These are phyloP conservation scores for Blastobotrys terrestris DNA, from an alignment of 805 yeast species.

Conservation along the genomic window DNA sequence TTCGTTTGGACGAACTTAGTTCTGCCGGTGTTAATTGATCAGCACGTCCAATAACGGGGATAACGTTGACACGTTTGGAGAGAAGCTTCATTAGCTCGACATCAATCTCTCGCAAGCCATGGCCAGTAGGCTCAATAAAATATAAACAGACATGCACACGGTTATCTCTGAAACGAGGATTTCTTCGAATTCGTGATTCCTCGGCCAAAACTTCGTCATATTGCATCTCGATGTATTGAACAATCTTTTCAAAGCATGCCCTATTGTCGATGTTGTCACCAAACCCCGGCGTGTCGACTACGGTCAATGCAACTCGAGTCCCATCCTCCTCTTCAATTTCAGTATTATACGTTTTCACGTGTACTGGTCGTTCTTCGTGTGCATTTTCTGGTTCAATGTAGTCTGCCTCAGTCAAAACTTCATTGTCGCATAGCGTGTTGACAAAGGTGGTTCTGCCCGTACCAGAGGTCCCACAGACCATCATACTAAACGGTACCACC, in stretches of 20 bases:
- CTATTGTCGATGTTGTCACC: constrained; percentile 71
- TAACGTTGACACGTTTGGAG: constrained; percentile 68
- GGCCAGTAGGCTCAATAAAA: constrained; percentile 59
- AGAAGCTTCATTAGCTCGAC: constrained; percentile 63
- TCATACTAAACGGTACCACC: constrained; percentile 57
- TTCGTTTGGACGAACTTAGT: constrained; percentile 44
- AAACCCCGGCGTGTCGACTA: constrained; percentile 70
- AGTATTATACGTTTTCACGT: constrained; percentile 45
- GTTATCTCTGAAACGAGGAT: constrained; percentile 63
- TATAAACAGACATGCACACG: constrained; percentile 75
- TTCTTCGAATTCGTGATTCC: constrained; percentile 67
- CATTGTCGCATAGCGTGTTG: constrained; percentile 51
- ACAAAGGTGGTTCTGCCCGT: constrained; percentile 70
- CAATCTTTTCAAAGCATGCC: constrained; percentile 42
- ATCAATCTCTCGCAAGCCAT: constrained; percentile 61
- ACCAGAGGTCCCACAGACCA: constrained; percentile 69
- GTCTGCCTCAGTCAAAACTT: constrained; percentile 33
- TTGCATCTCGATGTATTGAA: constrained; percentile 59
- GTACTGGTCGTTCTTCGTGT: constrained; percentile 33
- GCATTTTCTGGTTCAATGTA: constrained; percentile 30
- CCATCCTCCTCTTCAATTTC: constrained; percentile 51
- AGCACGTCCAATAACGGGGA: constrained; percentile 77
- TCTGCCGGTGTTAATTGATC: constrained; percentile 72
- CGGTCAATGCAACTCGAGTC: constrained; percentile 44
- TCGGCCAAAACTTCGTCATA: constrained; percentile 68